phyloP scores from a whole-genome alignment of 352 stramenopile species.

The Plasmopara halstedii region DNA sequence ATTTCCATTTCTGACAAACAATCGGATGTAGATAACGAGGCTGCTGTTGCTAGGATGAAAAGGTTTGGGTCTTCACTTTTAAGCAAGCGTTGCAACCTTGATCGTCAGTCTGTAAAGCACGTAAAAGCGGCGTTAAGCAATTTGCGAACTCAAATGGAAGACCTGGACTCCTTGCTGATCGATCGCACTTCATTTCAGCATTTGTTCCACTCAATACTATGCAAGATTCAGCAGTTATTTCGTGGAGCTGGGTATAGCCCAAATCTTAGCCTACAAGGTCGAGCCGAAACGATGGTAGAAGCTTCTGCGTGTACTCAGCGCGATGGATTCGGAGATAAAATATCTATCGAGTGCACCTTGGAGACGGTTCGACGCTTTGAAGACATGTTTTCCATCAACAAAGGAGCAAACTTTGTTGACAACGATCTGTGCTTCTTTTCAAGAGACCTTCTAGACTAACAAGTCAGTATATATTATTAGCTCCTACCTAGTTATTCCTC shows the following conservation, averaged over 20 bases:
- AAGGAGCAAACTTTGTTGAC: slow-evolving; percentile 31
- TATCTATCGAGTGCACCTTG: slow-evolving; percentile 37
- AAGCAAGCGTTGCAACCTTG: slow-evolving; percentile 34
- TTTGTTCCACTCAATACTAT: slow-evolving; percentile 23
- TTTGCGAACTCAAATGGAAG: slow-evolving; percentile 54
- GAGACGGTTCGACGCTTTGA: slow-evolving; percentile 41
- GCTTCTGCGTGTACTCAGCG: neutral
- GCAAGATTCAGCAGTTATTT: slow-evolving; percentile 36
- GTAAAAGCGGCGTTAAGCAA: slow-evolving; percentile 31
- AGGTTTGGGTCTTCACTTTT: slow-evolving; percentile 46
- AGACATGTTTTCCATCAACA: slow-evolving; percentile 38
- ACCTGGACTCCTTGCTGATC: slow-evolving; percentile 50
- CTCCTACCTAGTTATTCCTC: slow-evolving; percentile 39
- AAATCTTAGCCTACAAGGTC: neutral
- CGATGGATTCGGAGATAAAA: slow-evolving; percentile 44
- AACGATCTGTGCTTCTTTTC: slow-evolving; percentile 70
- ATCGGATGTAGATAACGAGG: slow-evolving; percentile 9
- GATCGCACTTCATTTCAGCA: slow-evolving; percentile 27
- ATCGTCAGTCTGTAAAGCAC: slow-evolving; percentile 17
- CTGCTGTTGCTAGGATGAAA: slow-evolving; percentile 29
- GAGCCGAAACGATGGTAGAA: neutral
- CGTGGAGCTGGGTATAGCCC: slow-evolving; percentile 1
- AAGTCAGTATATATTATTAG: too few species aligned
- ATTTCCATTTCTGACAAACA: slow-evolving; percentile 19
- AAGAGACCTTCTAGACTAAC: slow-evolving; percentile 49